A percentile compares a stretch with the other conserved stretches of the same genome.
Conservation (phyloP, 495 filamentous ascomycete genomes). For the Aspergillus affinis region DNA sequence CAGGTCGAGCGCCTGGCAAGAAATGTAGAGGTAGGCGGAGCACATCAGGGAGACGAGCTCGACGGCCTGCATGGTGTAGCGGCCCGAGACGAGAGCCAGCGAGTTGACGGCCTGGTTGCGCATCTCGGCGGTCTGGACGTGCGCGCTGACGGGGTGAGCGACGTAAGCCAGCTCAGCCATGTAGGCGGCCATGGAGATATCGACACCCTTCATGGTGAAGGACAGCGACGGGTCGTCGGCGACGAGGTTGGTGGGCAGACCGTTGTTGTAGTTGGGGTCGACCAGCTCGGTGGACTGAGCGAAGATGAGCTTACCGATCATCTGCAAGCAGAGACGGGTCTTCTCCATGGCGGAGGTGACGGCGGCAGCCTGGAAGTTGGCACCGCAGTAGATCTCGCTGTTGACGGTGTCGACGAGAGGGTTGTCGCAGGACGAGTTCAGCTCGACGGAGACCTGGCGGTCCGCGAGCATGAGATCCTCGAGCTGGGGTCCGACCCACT, state of each 20-base stretch:
- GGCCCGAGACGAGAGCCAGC: slow-evolving; percentile 55
- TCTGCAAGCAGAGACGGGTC: slow-evolving; percentile 52
- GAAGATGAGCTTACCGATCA: slow-evolving; percentile 59
- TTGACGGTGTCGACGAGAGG: slow-evolving; percentile 52
- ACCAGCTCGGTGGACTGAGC: slow-evolving; percentile 59
- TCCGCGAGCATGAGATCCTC: slow-evolving; percentile 60
- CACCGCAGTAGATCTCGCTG: slow-evolving; percentile 48
- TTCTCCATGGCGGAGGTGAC: slow-evolving; percentile 70
- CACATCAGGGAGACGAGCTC: slow-evolving; percentile 56
- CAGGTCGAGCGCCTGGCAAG: slow-evolving; percentile 50
- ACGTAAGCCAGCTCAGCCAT: slow-evolving; percentile 57
- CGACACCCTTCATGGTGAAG: slow-evolving; percentile 61
- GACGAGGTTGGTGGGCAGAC: slow-evolving; percentile 59
- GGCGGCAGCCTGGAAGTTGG: slow-evolving; percentile 63
- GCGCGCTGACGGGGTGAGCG: slow-evolving; percentile 52
- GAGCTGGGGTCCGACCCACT: slow-evolving; percentile 65
- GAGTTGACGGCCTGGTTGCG: slow-evolving; percentile 60
- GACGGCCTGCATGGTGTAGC: slow-evolving; percentile 56
- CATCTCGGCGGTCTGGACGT: slow-evolving; percentile 60
- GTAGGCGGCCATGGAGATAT: slow-evolving; percentile 64
- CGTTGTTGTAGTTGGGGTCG: slow-evolving; percentile 54
- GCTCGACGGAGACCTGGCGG: slow-evolving; percentile 54
- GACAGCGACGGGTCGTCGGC: slow-evolving; percentile 56
- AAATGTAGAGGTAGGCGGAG: slow-evolving; percentile 49
- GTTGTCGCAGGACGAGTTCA: slow-evolving; percentile 66